Evolutionary conservation across 140 eudicot species (phyloP), one percentile per base, ranked within the genome.

Genomic region (Senecio squalidus): DNA sequence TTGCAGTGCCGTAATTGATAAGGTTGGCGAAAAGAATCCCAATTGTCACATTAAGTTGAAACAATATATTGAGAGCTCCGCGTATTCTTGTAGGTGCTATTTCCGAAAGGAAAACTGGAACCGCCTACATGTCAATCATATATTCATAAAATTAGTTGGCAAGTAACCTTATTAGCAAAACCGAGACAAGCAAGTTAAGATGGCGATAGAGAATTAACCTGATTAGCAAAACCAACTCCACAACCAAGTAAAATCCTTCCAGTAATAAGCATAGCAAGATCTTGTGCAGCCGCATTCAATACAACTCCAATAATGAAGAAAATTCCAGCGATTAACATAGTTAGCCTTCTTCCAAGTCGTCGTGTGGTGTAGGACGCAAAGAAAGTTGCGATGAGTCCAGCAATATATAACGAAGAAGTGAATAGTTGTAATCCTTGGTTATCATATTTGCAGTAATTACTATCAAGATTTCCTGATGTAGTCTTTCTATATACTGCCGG

Each of bases 201-300:
- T 4, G 53, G 13, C 31, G 18, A 1, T 15, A 9, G n/a, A n/a
- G n/a, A n/a, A n/a, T n/a, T n/a, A 62, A 91, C 98, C 94, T 92
- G 96, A 70, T 92, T 92, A 33, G 94, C 98, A 36, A 92, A 92
- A 64, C 98, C 98, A 39, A 92, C 98, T 0, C 98, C 98, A 66
- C 94, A 86, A 5, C 98, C 98, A 68, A 92, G 95, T 33, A 76
- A 61, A 29, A 92, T 84, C 56, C 98, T 79, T 3, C 98, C 98
- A 49, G 77, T 11, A 60, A 92, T 92, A 69, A 92, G 98, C 96
- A 92, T 87, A 25, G 82, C 72, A 11, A 86, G 77, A 56, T 86
- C 70, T 45, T 74, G 76, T 13, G 98, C 98, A 5, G 66, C 94
- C 9, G 98, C 83, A 70, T 87, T 92, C 0, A 92, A 56, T 9